Conservation (phyloP, 192 early-diverging fungal species). For the Entomortierella chlamydospora region DNA sequence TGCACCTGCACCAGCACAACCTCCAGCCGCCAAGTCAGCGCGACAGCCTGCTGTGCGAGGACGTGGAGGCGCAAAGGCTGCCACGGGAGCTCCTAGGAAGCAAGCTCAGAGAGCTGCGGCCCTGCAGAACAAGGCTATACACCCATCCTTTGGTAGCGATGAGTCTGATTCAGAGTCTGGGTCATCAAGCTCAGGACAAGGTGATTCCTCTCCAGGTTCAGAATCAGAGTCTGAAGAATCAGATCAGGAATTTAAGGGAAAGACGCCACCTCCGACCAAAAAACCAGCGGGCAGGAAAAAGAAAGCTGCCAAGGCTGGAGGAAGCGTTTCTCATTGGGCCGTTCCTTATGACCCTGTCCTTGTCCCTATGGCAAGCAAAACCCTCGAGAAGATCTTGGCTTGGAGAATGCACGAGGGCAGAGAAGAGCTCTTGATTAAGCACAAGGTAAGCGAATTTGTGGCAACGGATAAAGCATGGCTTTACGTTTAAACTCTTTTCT, state of each 20-base stretch:
- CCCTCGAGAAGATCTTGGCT: constrained; percentile 65
- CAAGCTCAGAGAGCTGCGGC: constrained; percentile 23
- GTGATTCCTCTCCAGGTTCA: constrained; percentile 29
- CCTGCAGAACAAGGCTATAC: constrained; percentile 21
- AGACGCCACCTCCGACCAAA: constrained; percentile 48
- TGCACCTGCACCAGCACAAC: neutral
- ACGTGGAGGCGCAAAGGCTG: constrained; percentile 20
- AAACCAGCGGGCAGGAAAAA: constrained; percentile 39
- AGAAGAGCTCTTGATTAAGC: constrained; percentile 82
- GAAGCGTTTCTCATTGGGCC: constrained; percentile 44
- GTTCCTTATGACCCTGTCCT: constrained; percentile 62
- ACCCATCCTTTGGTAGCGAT: constrained; percentile 18
- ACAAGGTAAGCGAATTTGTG: constrained; percentile 72
- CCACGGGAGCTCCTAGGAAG: constrained; percentile 19
- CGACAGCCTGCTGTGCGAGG: constrained; percentile 27
- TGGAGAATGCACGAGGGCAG: constrained; percentile 60
- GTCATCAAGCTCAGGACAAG: constrained; percentile 29
- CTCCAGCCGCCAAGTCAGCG: constrained; percentile 10
- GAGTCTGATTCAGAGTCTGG: constrained; percentile 49
- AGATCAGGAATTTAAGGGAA: constrained; percentile 47
- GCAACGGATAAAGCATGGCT: constrained; percentile 36
- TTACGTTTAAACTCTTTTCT: neutral
- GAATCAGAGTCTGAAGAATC: constrained; percentile 50
- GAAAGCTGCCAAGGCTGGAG: constrained; percentile 41
- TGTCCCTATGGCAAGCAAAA: constrained; percentile 65